Conservation (phyloP, 2,329 filamentous ascomycete genomes). For the Trichoderma atroviride region DNA sequence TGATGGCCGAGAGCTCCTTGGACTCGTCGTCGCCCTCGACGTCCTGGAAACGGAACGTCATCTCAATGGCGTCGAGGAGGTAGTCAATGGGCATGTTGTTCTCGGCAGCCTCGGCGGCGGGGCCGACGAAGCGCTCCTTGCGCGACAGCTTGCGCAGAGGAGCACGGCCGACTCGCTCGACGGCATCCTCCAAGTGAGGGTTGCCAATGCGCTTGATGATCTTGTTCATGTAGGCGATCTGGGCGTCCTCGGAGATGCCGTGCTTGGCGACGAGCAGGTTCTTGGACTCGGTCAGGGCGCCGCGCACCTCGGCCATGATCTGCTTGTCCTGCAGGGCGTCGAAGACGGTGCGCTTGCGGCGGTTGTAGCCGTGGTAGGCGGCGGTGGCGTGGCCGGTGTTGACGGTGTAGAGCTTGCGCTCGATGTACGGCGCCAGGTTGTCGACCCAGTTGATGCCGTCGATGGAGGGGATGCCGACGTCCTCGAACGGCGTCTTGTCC, state of each 20-base stretch:
- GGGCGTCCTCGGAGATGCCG: constrained; percentile 71
- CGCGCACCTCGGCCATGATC: constrained; percentile 78
- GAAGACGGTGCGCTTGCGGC: constrained; percentile 83
- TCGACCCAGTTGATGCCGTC: constrained; percentile 92
- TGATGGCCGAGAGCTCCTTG: constrained; percentile 79
- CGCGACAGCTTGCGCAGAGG: constrained; percentile 91
- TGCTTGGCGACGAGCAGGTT: constrained; percentile 86
- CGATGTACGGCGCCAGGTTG: constrained; percentile 90
- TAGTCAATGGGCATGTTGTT: constrained; percentile 70
- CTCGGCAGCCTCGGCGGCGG: constrained; percentile 87
- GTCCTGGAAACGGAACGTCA: constrained; percentile 94
- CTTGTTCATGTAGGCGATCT: constrained; percentile 84
- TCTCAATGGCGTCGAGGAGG: constrained; percentile 82
- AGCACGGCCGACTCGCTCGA: constrained; percentile 93
- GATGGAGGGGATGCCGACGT: constrained; percentile 67
- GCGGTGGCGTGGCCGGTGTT: constrained; percentile 97
- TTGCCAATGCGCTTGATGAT: constrained; percentile 94
- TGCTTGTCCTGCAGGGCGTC: constrained; percentile 81
- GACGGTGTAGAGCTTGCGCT: constrained; percentile 99
- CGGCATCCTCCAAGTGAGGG: constrained; percentile 86
- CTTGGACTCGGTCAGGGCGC: constrained; percentile 83
- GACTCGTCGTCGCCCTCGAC: constrained; percentile 92
- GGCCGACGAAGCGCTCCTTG: constrained; percentile 94
- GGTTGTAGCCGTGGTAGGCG: constrained; percentile 90
- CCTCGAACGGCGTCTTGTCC: constrained; percentile 80